These are phyloP conservation scores for Fusarium sacchari DNA, from an alignment of 2,329 filamentous ascomycete genomes.

Conservation along the genomic window DNA sequence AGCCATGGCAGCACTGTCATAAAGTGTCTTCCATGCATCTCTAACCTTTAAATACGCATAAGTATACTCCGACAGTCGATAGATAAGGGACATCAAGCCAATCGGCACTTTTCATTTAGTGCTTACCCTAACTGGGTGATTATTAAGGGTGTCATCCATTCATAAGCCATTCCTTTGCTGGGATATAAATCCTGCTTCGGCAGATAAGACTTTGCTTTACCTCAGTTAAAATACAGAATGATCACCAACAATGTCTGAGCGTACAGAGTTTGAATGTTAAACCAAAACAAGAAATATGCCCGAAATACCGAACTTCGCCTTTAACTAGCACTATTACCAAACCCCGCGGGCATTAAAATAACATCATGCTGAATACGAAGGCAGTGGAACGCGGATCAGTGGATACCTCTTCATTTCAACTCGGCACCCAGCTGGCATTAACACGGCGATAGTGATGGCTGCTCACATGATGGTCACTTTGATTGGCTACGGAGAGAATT, in stretches of 20 bases:
- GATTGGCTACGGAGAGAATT: not conserved
- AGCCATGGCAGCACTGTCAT: not conserved
- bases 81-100: not conserved
- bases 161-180: not conserved
- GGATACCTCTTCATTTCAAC: not conserved
- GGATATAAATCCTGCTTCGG: not conserved
- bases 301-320: not conserved
- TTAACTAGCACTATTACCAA: not conserved
- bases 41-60: too few relatives aligned
- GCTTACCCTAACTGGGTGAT: not conserved
- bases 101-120: not conserved
- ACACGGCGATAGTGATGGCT: not conserved
- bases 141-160: not conserved
- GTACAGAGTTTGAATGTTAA: not conserved
- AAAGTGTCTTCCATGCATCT: not conserved
- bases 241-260: not conserved
- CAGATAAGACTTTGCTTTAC: not conserved
- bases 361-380: not conserved
- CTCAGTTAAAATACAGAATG: not conserved
- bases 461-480: not conserved
- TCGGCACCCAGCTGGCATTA: not conserved
- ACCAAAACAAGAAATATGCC: not conserved
- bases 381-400: not conserved
- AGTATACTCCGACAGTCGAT: not conserved
- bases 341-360: not conserved